A percentile compares a stretch with the other conserved stretches of the same genome.
Conservation (phyloP, 768 basidiomycete genomes). For the Steccherinum ochraceum region DNA sequence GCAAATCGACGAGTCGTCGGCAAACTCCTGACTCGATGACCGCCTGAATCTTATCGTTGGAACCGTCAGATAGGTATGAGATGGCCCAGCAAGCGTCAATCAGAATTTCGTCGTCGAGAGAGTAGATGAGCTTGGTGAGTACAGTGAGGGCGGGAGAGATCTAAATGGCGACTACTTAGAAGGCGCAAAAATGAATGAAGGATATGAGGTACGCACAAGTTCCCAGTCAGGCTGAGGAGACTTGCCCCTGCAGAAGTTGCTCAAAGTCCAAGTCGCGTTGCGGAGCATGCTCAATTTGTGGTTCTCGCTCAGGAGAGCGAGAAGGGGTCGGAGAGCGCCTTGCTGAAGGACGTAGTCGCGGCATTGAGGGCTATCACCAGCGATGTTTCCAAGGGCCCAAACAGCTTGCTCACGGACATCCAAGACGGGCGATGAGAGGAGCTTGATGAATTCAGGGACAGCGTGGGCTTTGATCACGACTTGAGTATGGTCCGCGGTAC, state of each 20-base stretch:
- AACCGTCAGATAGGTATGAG: slow-evolving; percentile 97
- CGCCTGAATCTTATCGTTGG: slow-evolving; percentile 99
- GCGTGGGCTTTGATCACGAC: slow-evolving; percentile 93
- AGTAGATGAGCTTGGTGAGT: slow-evolving; percentile 96
- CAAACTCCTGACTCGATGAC: slow-evolving; percentile 99
- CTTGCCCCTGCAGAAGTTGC: slow-evolving; percentile 99
- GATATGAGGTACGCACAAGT: slow-evolving; percentile 49
- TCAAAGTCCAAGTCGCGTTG: slow-evolving; percentile 98
- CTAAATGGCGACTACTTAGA: slow-evolving; percentile 1
- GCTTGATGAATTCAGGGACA: slow-evolving; percentile 95
- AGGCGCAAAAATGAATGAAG: neutral
- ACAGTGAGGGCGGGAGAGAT: slow-evolving; percentile 88
- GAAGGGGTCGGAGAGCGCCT: slow-evolving; percentile 88
- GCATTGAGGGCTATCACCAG: slow-evolving; percentile 96
- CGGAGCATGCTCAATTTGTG: slow-evolving; percentile 98
- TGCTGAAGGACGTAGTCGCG: slow-evolving; percentile 93
- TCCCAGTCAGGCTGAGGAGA: slow-evolving; percentile 98
- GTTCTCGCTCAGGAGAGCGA: slow-evolving; percentile 87
- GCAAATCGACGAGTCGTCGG: slow-evolving; percentile 92
- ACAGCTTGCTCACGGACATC: slow-evolving; percentile 99
- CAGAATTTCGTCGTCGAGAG: slow-evolving; percentile 96
- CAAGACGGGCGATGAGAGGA: slow-evolving; percentile 87
- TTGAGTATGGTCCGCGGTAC: slow-evolving; percentile 97
- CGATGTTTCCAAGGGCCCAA: slow-evolving; percentile 99
- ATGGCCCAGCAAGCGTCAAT: slow-evolving; percentile 99